These are phyloP conservation scores for Aspergillus affinis DNA, from an alignment of 495 filamentous ascomycete genomes.

Conservation along the genomic window DNA sequence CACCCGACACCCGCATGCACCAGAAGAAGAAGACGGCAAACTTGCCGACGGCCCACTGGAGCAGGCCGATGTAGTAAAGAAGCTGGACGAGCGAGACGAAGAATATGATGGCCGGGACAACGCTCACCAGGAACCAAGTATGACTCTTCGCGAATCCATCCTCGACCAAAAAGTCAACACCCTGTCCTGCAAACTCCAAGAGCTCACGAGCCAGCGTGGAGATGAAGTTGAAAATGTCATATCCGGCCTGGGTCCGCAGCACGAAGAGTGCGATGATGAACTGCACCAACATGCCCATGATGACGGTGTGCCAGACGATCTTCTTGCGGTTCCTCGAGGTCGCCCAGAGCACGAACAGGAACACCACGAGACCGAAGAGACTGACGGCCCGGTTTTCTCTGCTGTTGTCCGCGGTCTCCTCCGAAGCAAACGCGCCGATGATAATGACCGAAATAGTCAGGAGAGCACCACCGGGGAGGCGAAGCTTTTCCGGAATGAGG, in stretches of 20 bases:
- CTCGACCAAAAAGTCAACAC: conserved; percentile 69
- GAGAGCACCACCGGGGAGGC: conserved; percentile 57
- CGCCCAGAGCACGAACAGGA: conserved; percentile 61
- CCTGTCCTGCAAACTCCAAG: conserved; percentile 67
- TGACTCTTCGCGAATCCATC: conserved; percentile 37
- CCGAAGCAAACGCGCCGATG: conserved; percentile 70
- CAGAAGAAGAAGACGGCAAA: conserved; percentile 91
- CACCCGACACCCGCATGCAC: conserved; percentile 84
- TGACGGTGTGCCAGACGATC: conserved; percentile 69
- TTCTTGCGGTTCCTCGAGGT: conserved; percentile 70
- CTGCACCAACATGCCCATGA: conserved; percentile 82
- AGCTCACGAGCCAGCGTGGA: conserved; percentile 66
- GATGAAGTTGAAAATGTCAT: conserved; percentile 88
- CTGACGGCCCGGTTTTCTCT: conserved; percentile 75
- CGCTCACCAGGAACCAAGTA: conserved; percentile 67
- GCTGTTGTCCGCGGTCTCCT: conserved; percentile 71
- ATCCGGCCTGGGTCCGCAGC: conserved; percentile 69
- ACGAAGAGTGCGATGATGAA: conserved; percentile 89
- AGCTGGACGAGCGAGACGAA: conserved; percentile 86
- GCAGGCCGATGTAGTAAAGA: conserved; percentile 69
- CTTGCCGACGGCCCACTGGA: conserved; percentile 87
- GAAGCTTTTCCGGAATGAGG: conserved; percentile 61
- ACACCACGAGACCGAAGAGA: conserved; percentile 75
- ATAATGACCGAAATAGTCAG: conserved; percentile 68
- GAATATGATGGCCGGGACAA: conserved; percentile 86